Evolutionary conservation across 2,329 filamentous ascomycete genomes (phyloP), one percentile per base, ranked within the genome.

Genomic region (Scedosporium minutisporum): DNA sequence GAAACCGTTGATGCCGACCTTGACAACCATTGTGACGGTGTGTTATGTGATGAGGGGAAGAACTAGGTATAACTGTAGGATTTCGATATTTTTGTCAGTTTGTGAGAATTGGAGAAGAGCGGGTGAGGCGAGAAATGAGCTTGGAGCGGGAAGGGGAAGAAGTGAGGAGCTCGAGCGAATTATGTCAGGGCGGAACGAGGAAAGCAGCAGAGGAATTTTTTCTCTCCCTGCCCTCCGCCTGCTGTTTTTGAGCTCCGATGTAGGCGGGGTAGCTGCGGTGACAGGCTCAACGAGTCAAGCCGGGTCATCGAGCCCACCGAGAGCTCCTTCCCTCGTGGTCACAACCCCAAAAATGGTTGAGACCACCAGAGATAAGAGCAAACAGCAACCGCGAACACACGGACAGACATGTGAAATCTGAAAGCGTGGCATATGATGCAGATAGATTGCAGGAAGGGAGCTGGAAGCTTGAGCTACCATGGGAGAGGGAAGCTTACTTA

Each of bases 1-100:
- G 85, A 99, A 99, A 80, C 95, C 93, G 89, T 97, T 97, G 89
- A 96, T 97, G 79, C 92, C 92, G 77, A 96, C 91, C 87, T 96
- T 86, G 77, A 82, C 77, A 76, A 75, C 71, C 76, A 77, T 77
- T 70, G 67, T 74, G 71, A 65, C 59, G 53, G 14, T 58, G 48
- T 25, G 63, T 16, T 57, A 62, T 64, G 53, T 65, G 51, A 38
- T 38, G 27, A 33, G 29, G n/a, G 63, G 38, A 42, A 29, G 42
- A 62, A 59, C 57, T 60, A 9, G 41, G 21, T 60, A 7, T 60
- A 21, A 46, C n/a, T 58, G 14, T 38, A 44, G 12, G 57, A n/a
- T 6, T 25, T 16, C 7, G 12, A 38, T 12, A 6, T 21, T 27
- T 16, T 16, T 25, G 57, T 59, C 23, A 59, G 57, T 59, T 44